Evolutionary conservation across 768 basidiomycete species (phyloP).

Genomic region (Boletus eberwhitei): DNA sequence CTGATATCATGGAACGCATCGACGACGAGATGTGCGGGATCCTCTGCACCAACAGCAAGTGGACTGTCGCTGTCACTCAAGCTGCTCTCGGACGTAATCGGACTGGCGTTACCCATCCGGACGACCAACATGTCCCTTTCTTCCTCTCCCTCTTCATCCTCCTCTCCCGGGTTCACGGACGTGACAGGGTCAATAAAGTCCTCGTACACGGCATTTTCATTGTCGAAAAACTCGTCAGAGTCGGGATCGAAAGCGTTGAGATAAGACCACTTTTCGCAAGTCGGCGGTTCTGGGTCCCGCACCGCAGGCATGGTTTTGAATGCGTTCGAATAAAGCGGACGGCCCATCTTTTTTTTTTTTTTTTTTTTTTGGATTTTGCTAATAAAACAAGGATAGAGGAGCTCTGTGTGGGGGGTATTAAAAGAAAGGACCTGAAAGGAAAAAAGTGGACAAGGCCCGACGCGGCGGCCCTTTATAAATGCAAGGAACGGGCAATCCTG

Average conservation of each 20-base stretch:
- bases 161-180: slow-evolving; percentile 3
- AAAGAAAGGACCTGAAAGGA: background rate
- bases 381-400: slow-evolving; percentile 25
- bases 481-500: slow-evolving; percentile 1
- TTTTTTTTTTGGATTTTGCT: slow-evolving; percentile 6
- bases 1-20: slow-evolving; percentile 32
- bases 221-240: slow-evolving; percentile 70
- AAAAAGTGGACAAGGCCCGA: background rate
- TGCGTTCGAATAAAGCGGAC: slow-evolving; percentile 52
- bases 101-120: slow-evolving; percentile 33
- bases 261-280: slow-evolving; percentile 59
- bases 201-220: slow-evolving; percentile 59
- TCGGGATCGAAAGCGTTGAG: slow-evolving; percentile 75
- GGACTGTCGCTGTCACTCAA: slow-evolving; percentile 49
- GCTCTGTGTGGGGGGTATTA: slow-evolving; percentile 9
- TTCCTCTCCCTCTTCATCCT: slow-evolving; percentile 28
- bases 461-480: slow-evolving; percentile 15
- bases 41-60: slow-evolving; percentile 43
- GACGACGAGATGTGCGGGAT: slow-evolving; percentile 38
- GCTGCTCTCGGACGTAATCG: slow-evolving; percentile 40
- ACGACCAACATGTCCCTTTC: slow-evolving; percentile 32
- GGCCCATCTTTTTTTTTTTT: slow-evolving; percentile 44
- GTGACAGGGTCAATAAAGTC: slow-evolving; percentile 51
- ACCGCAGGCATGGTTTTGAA: slow-evolving; percentile 39
- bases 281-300: slow-evolving; percentile 41